A percentile compares a stretch with the other conserved stretches of the same genome.
phyloP scores from a whole-genome alignment of 768 basidiomycete genomes.

The Leccinum olivaceopallidum region DNA sequence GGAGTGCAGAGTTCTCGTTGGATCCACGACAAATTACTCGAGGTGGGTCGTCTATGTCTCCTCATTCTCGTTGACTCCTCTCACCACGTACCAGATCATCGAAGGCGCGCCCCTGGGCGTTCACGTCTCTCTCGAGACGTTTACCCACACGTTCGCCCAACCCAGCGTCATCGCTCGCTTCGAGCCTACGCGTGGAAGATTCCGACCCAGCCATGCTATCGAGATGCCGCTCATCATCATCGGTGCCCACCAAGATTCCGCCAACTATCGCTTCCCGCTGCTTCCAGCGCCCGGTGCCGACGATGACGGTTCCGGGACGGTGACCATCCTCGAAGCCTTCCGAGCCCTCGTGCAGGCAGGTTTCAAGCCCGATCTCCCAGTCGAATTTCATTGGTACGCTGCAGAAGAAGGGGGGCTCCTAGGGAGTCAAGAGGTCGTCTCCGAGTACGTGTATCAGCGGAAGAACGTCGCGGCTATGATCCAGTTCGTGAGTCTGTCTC shows the following conservation, averaged over 20 bases:
- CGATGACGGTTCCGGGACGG: constrained; percentile 60
- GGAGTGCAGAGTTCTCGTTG: constrained; percentile 41
- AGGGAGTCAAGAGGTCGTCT: constrained; percentile 49
- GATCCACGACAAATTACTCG: constrained; percentile 33
- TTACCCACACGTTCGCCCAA: constrained; percentile 27
- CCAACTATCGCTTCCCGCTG: constrained; percentile 39
- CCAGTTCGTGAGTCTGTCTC: constrained; percentile 41
- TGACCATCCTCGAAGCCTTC: constrained; percentile 79
- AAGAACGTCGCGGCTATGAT: constrained; percentile 51
- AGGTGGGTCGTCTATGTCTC: not conserved
- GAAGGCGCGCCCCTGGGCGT: constrained; percentile 15
- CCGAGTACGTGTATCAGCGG: constrained; percentile 45
- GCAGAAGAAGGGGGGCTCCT: constrained; percentile 52
- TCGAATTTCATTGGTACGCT: constrained; percentile 87
- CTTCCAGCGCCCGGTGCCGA: constrained; percentile 51
- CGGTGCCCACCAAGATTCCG: constrained; percentile 46
- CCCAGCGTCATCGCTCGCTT: constrained; percentile 28
- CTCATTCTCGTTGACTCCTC: not conserved
- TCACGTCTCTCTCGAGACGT: constrained; percentile 21
- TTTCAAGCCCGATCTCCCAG: constrained; percentile 61
- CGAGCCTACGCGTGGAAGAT: constrained; percentile 16
- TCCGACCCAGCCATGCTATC: constrained; percentile 7
- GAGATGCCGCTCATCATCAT: constrained; percentile 37
- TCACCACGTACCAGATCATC: constrained; percentile 8
- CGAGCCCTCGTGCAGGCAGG: constrained; percentile 67